These are phyloP conservation scores for Marsdenia floribunda DNA, from an alignment of 257 asterid genomes.

Conservation along the genomic window DNA sequence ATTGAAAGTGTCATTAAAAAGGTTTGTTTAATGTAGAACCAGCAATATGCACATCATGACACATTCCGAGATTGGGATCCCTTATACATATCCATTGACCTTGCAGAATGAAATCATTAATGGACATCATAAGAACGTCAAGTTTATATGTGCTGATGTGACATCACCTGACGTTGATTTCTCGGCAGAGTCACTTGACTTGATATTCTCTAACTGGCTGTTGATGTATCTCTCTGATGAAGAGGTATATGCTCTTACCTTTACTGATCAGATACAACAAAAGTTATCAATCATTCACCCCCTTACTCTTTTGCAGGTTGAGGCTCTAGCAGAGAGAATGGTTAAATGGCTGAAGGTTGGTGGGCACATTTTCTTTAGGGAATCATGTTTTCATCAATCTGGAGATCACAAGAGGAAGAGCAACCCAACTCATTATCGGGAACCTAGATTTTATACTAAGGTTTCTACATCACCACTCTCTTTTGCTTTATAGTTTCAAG, in stretches of 20 bases:
- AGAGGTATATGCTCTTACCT: conserved; percentile 48
- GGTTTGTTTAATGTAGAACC: conserved; percentile 31
- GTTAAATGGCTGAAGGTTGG: conserved; percentile 91
- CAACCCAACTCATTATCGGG: conserved; percentile 94
- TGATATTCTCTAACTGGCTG: conserved; percentile 92
- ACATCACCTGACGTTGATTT: conserved; percentile 72
- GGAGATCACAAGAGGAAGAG: conserved; percentile 85
- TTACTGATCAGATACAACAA: conserved; percentile 4
- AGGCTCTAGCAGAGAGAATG: conserved; percentile 63
- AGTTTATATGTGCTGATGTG: conserved; percentile 90
- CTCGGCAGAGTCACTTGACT: conserved; percentile 65
- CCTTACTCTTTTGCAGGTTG: conserved; percentile 48
- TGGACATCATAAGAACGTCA: conserved; percentile 57
- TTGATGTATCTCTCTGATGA: conserved; percentile 92
- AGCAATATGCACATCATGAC: background rate
- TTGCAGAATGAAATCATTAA: conserved; percentile 72
- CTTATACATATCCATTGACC: conserved; percentile 7
- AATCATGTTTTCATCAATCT: conserved; percentile 95
- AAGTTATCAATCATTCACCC: background rate
- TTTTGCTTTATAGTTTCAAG: background rate
- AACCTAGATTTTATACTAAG: conserved; percentile 93
- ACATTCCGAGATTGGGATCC: background rate
- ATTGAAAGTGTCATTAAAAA: conserved; percentile 76
- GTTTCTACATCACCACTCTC: conserved; percentile 28
- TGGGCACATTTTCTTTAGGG: conserved; percentile 87